These are phyloP conservation scores for Calvatia gigantea DNA, from an alignment of 768 basidiomycete species.

Conservation along the genomic window DNA sequence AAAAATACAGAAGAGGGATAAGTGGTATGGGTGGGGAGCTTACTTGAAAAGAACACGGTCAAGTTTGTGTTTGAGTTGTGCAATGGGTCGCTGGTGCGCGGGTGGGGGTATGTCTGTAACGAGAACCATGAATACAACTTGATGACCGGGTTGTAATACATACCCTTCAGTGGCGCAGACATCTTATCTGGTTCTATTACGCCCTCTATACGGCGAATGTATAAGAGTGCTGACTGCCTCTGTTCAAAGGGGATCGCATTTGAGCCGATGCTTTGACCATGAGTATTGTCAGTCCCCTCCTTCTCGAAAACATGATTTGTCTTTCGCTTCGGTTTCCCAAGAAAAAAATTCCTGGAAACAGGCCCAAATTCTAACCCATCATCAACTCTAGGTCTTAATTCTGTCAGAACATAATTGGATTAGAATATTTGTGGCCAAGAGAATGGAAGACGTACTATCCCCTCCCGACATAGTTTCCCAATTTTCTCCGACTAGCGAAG, in stretches of 20 bases:
- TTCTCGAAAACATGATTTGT: too few relatives aligned
- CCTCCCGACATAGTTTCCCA: neutral
- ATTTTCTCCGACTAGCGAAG: neutral
- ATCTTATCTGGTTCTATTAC: neutral
- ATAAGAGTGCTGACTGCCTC: neutral
- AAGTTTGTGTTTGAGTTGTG: constrained; percentile 44
- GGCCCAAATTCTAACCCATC: too few relatives aligned
- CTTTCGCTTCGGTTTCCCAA: too few relatives aligned
- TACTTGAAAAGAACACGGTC: constrained; percentile 77
- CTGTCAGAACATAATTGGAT: too few relatives aligned
- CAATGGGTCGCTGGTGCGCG: constrained; percentile 35
- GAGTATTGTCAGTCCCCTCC: neutral
- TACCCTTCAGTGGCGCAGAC: constrained; percentile 37
- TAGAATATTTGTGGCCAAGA: too few relatives aligned
- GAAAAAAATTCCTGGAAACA: too few relatives aligned
- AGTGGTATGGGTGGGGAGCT: constrained; percentile 18
- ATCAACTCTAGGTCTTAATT: too few relatives aligned
- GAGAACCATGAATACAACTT: neutral
- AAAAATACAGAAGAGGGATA: neutral
- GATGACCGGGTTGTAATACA: neutral
- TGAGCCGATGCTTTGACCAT: too few relatives aligned
- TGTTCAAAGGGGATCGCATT: neutral
- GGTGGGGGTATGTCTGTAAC: constrained; percentile 38
- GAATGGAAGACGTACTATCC: neutral
- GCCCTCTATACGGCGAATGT: constrained; percentile 6